These are phyloP conservation scores for Calycina marina DNA, from an alignment of 2,329 filamentous ascomycete species.

Conservation along the genomic window DNA sequence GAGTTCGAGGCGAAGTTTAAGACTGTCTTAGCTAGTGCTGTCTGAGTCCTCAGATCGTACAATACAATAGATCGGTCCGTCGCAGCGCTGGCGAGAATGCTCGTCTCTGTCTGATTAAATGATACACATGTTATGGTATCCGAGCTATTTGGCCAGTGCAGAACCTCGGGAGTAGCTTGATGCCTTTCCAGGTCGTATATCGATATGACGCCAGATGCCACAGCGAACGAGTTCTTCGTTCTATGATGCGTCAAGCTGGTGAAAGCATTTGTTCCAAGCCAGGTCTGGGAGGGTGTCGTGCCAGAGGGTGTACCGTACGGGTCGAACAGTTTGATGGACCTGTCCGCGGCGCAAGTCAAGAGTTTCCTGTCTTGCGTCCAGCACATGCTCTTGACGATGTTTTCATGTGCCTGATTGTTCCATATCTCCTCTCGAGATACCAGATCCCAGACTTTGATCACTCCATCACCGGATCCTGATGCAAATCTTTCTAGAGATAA, in stretches of 20 bases:
- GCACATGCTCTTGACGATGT: constrained; percentile 79
- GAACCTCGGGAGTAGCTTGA: constrained; percentile 65
- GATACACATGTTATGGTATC: constrained; percentile 82
- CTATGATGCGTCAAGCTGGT: constrained; percentile 76
- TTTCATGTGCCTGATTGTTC: constrained; percentile 74
- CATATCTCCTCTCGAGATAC: constrained; percentile 59
- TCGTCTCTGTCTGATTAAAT: constrained; percentile 92
- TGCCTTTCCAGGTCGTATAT: constrained; percentile 80
- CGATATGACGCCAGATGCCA: constrained; percentile 61
- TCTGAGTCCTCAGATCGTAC: constrained; percentile 81
- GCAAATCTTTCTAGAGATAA: constrained; percentile 60
- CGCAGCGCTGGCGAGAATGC: constrained; percentile 71
- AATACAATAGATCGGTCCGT: constrained; percentile 78
- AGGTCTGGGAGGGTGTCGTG: constrained; percentile 65
- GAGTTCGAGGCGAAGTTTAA: constrained; percentile 74
- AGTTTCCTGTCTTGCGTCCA: constrained; percentile 82
- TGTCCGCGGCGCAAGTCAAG: constrained; percentile 74
- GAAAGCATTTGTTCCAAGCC: constrained; percentile 71
- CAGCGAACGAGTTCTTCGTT: constrained; percentile 64
- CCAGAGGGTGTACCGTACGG: constrained; percentile 62
- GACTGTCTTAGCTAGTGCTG: constrained; percentile 66
- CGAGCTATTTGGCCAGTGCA: constrained; percentile 75
- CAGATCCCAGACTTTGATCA: constrained; percentile 87
- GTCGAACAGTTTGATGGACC: constrained; percentile 80
- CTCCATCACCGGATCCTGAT: constrained; percentile 78